These are phyloP conservation scores for Penicillium flavigenum DNA, from an alignment of 495 filamentous ascomycete species.

Conservation along the genomic window DNA sequence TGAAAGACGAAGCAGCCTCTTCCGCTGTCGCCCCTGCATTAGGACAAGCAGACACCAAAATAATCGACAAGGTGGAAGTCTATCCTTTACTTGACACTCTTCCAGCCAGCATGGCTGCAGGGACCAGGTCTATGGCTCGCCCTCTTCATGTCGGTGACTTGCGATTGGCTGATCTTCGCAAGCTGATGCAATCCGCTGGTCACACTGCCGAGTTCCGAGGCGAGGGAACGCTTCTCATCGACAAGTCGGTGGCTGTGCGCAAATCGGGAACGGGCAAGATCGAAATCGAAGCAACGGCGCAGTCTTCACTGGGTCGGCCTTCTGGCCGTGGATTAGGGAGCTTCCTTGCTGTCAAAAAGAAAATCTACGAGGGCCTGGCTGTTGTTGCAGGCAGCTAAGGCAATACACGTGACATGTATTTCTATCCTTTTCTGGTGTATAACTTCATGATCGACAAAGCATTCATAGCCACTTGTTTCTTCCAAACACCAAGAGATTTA, in stretches of 20 bases:
- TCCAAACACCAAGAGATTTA: neutral
- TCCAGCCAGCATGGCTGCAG: conserved; percentile 71
- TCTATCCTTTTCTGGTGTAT: conserved; percentile 13
- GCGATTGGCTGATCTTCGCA: conserved; percentile 81
- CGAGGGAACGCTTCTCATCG: conserved; percentile 87
- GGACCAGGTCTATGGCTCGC: conserved; percentile 73
- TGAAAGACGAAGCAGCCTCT: conserved; percentile 42
- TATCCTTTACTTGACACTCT: conserved; percentile 74
- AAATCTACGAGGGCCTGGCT: conserved; percentile 81
- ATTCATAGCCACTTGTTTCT: neutral
- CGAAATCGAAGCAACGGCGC: conserved; percentile 77
- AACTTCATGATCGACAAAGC: conserved; percentile 12
- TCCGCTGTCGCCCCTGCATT: conserved; percentile 27
- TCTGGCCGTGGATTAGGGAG: conserved; percentile 48
- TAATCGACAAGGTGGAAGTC: conserved; percentile 31
- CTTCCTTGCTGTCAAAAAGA: conserved; percentile 74
- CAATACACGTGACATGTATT: conserved; percentile 16
- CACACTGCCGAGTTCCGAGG: conserved; percentile 91
- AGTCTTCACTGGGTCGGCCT: conserved; percentile 38
- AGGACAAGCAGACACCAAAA: conserved; percentile 18
- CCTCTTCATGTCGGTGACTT: conserved; percentile 95
- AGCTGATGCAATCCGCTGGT: conserved; percentile 75
- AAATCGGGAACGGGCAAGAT: conserved; percentile 85
- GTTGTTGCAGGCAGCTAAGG: conserved; percentile 68
- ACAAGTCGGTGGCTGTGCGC: conserved; percentile 80